phyloP scores from a whole-genome alignment of 1,139 yeast genomes.

The Debaryomyces sp. region DNA sequence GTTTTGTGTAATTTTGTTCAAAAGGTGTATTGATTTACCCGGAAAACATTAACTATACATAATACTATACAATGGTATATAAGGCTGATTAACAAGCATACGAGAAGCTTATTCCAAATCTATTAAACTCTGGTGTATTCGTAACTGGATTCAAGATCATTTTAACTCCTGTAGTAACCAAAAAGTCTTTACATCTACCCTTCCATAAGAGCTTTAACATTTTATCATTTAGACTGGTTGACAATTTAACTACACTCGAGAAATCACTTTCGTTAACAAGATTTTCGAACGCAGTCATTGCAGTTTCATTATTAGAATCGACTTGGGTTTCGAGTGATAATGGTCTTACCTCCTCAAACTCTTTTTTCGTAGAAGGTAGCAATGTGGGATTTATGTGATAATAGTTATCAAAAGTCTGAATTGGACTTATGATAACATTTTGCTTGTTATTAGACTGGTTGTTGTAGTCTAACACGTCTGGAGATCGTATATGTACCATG shows the following conservation, averaged over 20 bases:
- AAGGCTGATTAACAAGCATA: slow-evolving; percentile 31
- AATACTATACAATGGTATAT: slow-evolving; percentile 3
- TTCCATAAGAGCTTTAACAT: slow-evolving; percentile 79
- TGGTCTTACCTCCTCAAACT: slow-evolving; percentile 3
- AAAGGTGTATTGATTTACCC: slow-evolving; percentile 8
- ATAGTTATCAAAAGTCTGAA: slow-evolving; percentile 20
- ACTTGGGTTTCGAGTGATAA: slow-evolving; percentile 3
- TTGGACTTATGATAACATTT: slow-evolving; percentile 4
- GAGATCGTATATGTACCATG: background rate
- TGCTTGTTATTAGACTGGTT: background rate
- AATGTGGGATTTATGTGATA: slow-evolving; percentile 29
- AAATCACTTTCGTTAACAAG: slow-evolving; percentile 57
- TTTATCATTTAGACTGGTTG: slow-evolving; percentile 69
- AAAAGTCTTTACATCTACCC: slow-evolving; percentile 78
- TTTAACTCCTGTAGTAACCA: slow-evolving; percentile 76
- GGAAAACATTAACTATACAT: slow-evolving; percentile 4
- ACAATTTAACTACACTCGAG: slow-evolving; percentile 72
- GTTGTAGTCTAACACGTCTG: background rate
- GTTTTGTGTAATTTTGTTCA: slow-evolving; percentile 6
- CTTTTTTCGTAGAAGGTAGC: slow-evolving; percentile 16
- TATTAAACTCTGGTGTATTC: slow-evolving; percentile 37
- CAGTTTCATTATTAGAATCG: slow-evolving; percentile 32
- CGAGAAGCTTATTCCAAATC: slow-evolving; percentile 44
- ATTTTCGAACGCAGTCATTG: slow-evolving; percentile 56
- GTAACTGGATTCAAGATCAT: slow-evolving; percentile 35